These are phyloP conservation scores for Globisporangium recalcitrans DNA, from an alignment of 352 stramenopile species.

Conservation along the genomic window DNA sequence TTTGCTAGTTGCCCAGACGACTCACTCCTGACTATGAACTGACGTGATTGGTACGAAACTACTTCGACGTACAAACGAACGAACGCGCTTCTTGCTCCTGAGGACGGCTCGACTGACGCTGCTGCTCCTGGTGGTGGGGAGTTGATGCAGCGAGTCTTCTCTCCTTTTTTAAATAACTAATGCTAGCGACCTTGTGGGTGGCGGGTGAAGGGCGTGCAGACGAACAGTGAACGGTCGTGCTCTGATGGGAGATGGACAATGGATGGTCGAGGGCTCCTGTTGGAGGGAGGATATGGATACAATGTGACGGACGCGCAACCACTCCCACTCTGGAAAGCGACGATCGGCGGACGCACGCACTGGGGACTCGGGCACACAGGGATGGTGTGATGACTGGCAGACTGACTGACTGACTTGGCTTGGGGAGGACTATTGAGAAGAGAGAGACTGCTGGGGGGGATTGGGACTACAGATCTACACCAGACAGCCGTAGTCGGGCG, in stretches of 20 bases:
- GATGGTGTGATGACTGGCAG: background rate
- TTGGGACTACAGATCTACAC: constrained; percentile 25
- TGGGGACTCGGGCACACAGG: background rate
- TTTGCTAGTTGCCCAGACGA: background rate
- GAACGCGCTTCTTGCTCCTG: background rate
- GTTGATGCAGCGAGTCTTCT: background rate
- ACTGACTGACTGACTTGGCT: no score
- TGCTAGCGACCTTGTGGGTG: background rate
- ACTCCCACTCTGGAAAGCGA: background rate
- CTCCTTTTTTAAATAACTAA: background rate
- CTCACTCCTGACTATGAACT: background rate
- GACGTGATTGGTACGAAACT: background rate
- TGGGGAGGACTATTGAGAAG: background rate
- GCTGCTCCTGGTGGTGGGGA: background rate
- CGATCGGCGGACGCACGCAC: background rate
- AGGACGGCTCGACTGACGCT: background rate
- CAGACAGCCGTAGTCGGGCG: constrained; percentile 64
- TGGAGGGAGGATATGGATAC: constrained; percentile 1
- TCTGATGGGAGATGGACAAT: background rate
- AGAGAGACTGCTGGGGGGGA: background rate
- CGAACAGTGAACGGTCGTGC: background rate
- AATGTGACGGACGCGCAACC: background rate
- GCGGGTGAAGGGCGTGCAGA: background rate
- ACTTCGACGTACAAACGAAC: background rate
- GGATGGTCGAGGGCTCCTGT: background rate